These are phyloP conservation scores for Clonostachys sp. DNA, from an alignment of 2,329 filamentous ascomycete genomes.

Conservation along the genomic window DNA sequence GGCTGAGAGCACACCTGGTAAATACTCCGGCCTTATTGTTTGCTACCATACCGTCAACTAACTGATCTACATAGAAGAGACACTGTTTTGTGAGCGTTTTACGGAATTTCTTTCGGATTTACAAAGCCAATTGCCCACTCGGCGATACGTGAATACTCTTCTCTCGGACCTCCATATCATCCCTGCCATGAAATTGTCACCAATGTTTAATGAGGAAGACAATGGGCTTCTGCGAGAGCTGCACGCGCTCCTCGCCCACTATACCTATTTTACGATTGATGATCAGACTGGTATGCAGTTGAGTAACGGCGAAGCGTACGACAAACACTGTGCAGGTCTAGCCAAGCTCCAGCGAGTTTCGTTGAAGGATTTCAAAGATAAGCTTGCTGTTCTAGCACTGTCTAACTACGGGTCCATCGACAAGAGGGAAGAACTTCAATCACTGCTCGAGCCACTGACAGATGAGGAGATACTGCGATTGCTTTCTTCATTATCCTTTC, in stretches of 20 bases:
- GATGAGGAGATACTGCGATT: constrained; percentile 72
- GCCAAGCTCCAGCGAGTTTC: constrained; percentile 75
- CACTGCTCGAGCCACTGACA: constrained; percentile 66
- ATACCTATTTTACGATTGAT: constrained; percentile 83
- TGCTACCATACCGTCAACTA: not conserved
- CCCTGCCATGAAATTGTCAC: constrained; percentile 72
- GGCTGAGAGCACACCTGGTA: constrained; percentile 40
- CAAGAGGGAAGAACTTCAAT: constrained; percentile 71
- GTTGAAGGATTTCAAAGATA: constrained; percentile 80
- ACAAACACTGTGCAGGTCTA: constrained; percentile 71
- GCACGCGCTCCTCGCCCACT: constrained; percentile 76
- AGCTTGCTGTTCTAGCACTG: constrained; percentile 84
- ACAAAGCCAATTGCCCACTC: constrained; percentile 87
- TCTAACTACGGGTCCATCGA: constrained; percentile 91
- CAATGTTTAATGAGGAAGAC: constrained; percentile 68
- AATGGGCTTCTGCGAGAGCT: constrained; percentile 79
- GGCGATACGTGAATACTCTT: constrained; percentile 87
- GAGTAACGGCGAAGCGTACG: constrained; percentile 68
- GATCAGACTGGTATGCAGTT: constrained; percentile 82
- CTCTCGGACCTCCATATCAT: constrained; percentile 82
- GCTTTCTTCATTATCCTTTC: constrained; percentile 67
- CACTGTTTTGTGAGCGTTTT: constrained; percentile 88
- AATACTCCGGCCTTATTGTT: constrained; percentile 5
- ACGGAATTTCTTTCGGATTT: constrained; percentile 86
- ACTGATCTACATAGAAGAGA: constrained; percentile 43